Conservation (phyloP, 2,329 filamentous ascomycete species). For the Colletotrichum chlorophyti region DNA sequence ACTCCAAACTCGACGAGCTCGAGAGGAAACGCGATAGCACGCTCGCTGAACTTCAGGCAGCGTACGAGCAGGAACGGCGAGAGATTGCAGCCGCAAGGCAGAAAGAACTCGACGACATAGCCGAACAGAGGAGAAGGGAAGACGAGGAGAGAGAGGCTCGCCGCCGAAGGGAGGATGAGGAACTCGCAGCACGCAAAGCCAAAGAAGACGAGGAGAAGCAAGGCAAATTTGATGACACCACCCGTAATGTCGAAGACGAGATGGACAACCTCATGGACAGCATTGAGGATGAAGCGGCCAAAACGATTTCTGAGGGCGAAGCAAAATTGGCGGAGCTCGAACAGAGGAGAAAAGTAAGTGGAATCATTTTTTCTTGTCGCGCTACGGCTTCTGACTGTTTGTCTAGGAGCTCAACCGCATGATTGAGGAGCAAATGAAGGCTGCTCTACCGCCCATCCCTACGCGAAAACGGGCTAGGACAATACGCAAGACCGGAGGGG, state of each 20-base stretch:
- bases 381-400: slow-evolving; percentile 1
- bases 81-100: slow-evolving; percentile 37
- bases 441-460: slow-evolving; percentile 38
- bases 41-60: slow-evolving; percentile 38
- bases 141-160: slow-evolving; percentile 48
- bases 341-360: slow-evolving; percentile 38
- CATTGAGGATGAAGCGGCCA: slow-evolving; percentile 40
- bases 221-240: slow-evolving; percentile 38
- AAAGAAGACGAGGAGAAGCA: slow-evolving; percentile 41
- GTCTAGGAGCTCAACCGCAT: slow-evolving; percentile 48
- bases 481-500: not conserved
- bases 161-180: slow-evolving; percentile 45
- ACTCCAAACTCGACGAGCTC: slow-evolving; percentile 45
- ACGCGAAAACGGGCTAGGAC: slow-evolving; percentile 28
- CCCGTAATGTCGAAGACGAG: slow-evolving; percentile 42
- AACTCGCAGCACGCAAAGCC: slow-evolving; percentile 34
- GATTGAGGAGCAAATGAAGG: slow-evolving; percentile 48
- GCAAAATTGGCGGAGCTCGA: slow-evolving; percentile 41
- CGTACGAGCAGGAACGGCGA: slow-evolving; percentile 40
- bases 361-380: not conserved
- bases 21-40: slow-evolving; percentile 44
- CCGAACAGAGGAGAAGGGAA: slow-evolving; percentile 44
- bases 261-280: slow-evolving; percentile 41
- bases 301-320: slow-evolving; percentile 39
- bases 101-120: slow-evolving; percentile 39